Base-by-base conservation (phyloP, 2,329 filamentous ascomycete genomes). In the Orbilia oligospora region DNA sequence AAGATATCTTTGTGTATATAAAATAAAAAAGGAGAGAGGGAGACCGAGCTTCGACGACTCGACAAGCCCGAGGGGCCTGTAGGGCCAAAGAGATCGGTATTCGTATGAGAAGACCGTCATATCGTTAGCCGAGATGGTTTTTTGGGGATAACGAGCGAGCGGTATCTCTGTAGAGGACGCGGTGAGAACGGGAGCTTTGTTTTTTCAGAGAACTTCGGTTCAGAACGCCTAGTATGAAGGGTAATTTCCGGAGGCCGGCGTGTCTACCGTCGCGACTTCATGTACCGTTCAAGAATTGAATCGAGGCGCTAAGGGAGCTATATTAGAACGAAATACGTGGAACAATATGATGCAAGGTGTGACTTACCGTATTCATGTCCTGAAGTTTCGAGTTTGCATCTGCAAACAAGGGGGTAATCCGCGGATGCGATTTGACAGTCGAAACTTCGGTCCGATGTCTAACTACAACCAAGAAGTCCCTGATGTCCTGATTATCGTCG, bases 371-470 rank as follows among this genome's bases (percentile, higher is more conserved):
- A 76, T 93, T 95, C 85, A 99, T 94, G 83, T 96, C 93, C 66
- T 91, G 91, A 83, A 98, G 85, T 83, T 92, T 92, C 81, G 92
- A 92, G 83, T 93, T 94, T 85, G 97, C 93, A 83, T 97, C 93
- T 63, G 90, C 90, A 86, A 97, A 98, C 69, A 98, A 86, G 22
- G 90, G 89, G 14, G 90, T 90, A 64, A 92, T 93, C 53, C 97
- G 88, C 0, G 95, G 95, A 84, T 98, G 94, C 72, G 97, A 93
- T 0, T 91, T 90, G 6, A 91, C 92, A 18, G 93, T 92, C 49
- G 90, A 88, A 16, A 97, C 90, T 76, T 94, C 92, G 14, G 90
- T 92, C 84, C 94, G 97, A 85, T 98, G 94, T 83, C 97, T 94
- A 30, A 99, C 93, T 78, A 99, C 92, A 44, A 94, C 89, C 65